Evolutionary conservation across 2,329 filamentous ascomycete species (phyloP).

Genomic region (Emergomyces africanus): DNA sequence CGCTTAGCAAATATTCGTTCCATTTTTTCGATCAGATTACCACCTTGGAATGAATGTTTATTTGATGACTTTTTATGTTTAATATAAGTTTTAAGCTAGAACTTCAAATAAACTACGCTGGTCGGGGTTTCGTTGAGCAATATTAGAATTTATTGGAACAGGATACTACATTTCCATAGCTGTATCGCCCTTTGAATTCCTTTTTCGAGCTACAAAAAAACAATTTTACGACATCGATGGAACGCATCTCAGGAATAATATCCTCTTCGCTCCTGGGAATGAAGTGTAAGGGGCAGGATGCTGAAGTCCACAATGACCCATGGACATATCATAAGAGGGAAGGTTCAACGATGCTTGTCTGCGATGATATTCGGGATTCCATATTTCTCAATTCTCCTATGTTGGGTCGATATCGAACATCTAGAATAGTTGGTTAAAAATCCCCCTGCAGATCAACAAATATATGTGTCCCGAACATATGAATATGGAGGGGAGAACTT

Average conservation of each 20-base stretch:
- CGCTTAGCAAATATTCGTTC: too few relatives aligned
- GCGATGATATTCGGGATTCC: slow-evolving; percentile 1
- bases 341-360: neutral
- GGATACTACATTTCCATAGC: too few relatives aligned
- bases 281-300: neutral
- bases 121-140: too few relatives aligned
- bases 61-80: too few relatives aligned
- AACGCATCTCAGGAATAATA: neutral
- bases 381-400: slow-evolving; percentile 1
- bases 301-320: neutral
- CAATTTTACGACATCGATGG: too few relatives aligned
- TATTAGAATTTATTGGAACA: too few relatives aligned
- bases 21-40: too few relatives aligned
- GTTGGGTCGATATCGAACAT: neutral
- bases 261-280: neutral
- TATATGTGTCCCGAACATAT: neutral
- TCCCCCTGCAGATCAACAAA: neutral
- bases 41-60: too few relatives aligned
- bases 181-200: too few relatives aligned
- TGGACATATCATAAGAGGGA: neutral
- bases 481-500: neutral
- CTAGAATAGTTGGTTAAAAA: neutral
- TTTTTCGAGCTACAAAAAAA: too few relatives aligned
- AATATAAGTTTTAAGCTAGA: too few relatives aligned
- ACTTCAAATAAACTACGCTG: too few relatives aligned